Conservation (phyloP, 257 asterid species). For the Vinca minor region DNA sequence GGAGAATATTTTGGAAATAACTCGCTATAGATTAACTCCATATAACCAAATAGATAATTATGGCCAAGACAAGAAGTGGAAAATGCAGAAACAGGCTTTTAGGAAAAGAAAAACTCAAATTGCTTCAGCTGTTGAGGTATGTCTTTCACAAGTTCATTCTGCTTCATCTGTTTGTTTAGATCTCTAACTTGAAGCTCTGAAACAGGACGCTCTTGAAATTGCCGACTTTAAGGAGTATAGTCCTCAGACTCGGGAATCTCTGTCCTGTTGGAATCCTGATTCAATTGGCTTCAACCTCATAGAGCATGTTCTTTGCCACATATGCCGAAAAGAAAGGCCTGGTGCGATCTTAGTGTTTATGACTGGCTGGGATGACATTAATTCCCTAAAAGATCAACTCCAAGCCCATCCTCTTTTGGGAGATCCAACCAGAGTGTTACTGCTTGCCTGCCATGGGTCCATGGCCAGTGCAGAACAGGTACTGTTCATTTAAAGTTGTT, state of each 20-base stretch:
- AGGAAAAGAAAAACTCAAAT: constrained; percentile 80
- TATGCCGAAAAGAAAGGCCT: constrained; percentile 72
- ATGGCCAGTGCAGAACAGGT: constrained; percentile 98
- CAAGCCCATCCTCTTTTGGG: constrained; percentile 82
- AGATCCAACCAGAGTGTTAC: constrained; percentile 72
- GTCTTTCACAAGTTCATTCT: constrained; percentile 2
- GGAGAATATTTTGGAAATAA: constrained; percentile 70
- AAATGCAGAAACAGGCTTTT: constrained; percentile 78
- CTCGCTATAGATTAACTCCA: constrained; percentile 65
- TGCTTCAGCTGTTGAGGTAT: constrained; percentile 91
- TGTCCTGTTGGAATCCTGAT: constrained; percentile 94
- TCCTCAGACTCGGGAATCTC: constrained; percentile 51
- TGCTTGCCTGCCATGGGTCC: constrained; percentile 98
- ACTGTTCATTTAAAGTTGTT: constrained; percentile 10
- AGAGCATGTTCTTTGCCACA: constrained; percentile 75
- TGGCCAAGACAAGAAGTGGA: constrained; percentile 93
- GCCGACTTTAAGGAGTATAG: constrained; percentile 58
- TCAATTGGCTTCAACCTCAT: constrained; percentile 94
- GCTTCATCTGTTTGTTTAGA: constrained; percentile 2
- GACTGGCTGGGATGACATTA: constrained; percentile 99
- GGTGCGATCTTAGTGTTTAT: constrained; percentile 92
- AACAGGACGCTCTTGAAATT: constrained; percentile 68
- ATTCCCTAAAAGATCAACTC: constrained; percentile 83
- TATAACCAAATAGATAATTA: constrained; percentile 87
- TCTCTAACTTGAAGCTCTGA: constrained; percentile 21